A percentile compares a stretch with the other conserved stretches of the same genome.
Evolutionary conservation across 768 basidiomycete species (phyloP).

Genomic region (Mycena alexandri): DNA sequence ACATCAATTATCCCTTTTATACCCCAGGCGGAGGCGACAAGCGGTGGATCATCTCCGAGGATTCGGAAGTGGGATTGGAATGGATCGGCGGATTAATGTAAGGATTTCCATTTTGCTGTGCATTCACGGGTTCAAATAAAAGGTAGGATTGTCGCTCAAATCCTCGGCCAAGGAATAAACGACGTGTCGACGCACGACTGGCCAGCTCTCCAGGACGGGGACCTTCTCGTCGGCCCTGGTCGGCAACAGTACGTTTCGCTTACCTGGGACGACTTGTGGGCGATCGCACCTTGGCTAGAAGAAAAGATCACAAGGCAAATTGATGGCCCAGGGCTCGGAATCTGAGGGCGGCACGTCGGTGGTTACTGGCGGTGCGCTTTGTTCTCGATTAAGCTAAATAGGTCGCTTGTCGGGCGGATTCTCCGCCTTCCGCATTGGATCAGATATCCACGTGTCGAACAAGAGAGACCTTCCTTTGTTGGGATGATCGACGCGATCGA

Average conservation of each 20-base stretch:
- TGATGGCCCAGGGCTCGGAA: constrained; percentile 79
- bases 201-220: constrained; percentile 59
- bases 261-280: constrained; percentile 74
- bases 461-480: constrained; percentile 13
- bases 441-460: constrained; percentile 25
- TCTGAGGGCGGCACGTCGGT: constrained; percentile 43
- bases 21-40: constrained; percentile 78
- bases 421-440: constrained; percentile 22
- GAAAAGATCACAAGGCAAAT: constrained; percentile 73
- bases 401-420: not conserved
- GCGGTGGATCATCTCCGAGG: constrained; percentile 69
- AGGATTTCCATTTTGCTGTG: constrained; percentile 36
- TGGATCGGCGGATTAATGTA: constrained; percentile 85
- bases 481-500: constrained; percentile 7
- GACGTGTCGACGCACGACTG: constrained; percentile 49
- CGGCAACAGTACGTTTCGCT: constrained; percentile 78
- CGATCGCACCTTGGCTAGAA: constrained; percentile 86
- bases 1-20: constrained; percentile 78
- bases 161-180: constrained; percentile 59
- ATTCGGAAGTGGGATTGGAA: constrained; percentile 66
- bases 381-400: constrained; percentile 17
- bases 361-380: not conserved
- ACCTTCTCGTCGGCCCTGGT: constrained; percentile 60
- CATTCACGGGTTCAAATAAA: constrained; percentile 17
- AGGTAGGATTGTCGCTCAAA: constrained; percentile 72